Evolutionary conservation across 1,139 yeast species (phyloP).

Genomic region (Debaryomycetaceae sp.): DNA sequence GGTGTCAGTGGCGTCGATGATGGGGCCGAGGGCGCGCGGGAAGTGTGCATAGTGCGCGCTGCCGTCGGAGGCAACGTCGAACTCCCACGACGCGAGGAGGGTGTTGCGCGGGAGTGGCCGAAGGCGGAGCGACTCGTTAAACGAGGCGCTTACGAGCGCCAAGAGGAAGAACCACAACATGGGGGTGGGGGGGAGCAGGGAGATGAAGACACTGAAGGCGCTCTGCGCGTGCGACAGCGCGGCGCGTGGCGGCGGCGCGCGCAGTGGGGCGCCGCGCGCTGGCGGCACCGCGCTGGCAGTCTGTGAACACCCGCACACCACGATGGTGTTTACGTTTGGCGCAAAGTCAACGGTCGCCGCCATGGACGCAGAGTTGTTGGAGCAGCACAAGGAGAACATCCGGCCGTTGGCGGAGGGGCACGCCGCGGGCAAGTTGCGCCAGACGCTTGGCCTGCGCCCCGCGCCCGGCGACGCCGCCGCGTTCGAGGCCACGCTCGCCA

Average conservation of each 20-base stretch:
- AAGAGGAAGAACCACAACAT: not conserved
- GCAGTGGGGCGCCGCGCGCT: no score
- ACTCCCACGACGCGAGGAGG: constrained; percentile 63
- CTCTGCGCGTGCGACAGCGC: no score
- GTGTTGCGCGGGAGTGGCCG: constrained; percentile 71
- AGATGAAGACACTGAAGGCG: not conserved
- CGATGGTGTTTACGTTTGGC: no score
- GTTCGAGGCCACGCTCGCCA: constrained; percentile 41
- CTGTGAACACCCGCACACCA: no score
- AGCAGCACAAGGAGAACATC: constrained; percentile 77
- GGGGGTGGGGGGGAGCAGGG: not conserved
- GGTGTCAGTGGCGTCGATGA: constrained; percentile 62
- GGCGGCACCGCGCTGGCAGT: no score
- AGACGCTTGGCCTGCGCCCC: constrained; percentile 20
- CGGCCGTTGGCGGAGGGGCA: constrained; percentile 68
- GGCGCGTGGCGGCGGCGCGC: no score
- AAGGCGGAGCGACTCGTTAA: constrained; percentile 55
- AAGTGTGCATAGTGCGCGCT: constrained; percentile 60
- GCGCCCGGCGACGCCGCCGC: not conserved
- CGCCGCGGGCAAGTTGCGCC: constrained; percentile 59
- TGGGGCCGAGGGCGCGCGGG: constrained; percentile 79
- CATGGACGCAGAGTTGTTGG: no score
- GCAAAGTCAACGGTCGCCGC: no score
- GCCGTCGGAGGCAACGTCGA: constrained; percentile 52
- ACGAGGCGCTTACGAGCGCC: constrained; percentile 23